Conservation (phyloP, 192 early-diverging fungal species). For the Dispira parvispora region DNA sequence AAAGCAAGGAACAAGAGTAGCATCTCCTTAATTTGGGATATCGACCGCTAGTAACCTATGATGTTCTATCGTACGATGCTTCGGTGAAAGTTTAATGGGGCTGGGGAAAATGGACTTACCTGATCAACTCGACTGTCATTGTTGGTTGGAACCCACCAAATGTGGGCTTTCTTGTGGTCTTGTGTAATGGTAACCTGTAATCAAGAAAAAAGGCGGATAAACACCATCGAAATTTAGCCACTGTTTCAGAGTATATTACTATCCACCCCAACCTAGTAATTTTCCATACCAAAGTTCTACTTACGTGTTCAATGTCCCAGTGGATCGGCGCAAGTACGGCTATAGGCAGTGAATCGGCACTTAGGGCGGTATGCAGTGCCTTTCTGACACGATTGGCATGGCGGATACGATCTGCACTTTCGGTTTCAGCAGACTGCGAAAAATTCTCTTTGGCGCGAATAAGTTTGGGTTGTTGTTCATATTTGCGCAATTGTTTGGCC, state of each 20-base stretch:
- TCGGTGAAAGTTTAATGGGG: too few species aligned
- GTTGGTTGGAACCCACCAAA: not conserved
- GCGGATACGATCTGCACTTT: not conserved
- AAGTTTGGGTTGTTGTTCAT: not conserved
- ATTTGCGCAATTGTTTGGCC: not conserved
- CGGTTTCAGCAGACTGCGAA: not conserved
- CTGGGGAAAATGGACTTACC: not conserved
- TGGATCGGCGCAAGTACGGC: not conserved
- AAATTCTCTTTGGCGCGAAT: not conserved
- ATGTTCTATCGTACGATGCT: too few species aligned
- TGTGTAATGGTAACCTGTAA: not conserved
- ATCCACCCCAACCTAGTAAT: not conserved
- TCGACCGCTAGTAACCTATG: too few species aligned
- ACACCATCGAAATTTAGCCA: not conserved
- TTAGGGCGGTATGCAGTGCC: not conserved
- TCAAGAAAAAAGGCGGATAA: not conserved
- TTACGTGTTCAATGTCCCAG: conserved; percentile 1
- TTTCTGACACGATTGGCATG: not conserved
- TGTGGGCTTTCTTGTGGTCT: not conserved
- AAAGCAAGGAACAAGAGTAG: too few species aligned
- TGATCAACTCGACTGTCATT: not conserved
- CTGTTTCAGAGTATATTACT: not conserved
- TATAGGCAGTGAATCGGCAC: not conserved
- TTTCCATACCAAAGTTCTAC: not conserved
- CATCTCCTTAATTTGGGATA: too few species aligned